Evolutionary conservation across 2,329 filamentous ascomycete genomes (phyloP).

Genomic region (Cladosporium colombiae): DNA sequence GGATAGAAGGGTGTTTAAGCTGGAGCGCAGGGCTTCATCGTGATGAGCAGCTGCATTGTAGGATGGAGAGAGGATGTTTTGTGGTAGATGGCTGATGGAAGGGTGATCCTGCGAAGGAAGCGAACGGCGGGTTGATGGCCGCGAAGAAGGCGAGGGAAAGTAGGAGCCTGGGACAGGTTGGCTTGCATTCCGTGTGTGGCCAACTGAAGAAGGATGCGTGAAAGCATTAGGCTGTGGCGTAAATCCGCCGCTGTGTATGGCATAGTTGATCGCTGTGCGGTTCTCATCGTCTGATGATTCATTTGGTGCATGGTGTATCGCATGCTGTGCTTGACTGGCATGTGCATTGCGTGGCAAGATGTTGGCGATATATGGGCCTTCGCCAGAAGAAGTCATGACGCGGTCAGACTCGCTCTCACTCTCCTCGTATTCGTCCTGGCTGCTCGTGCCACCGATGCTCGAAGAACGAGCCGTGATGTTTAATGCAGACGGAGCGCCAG

Average conservation of each 20-base stretch:
- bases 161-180: constrained; percentile 48
- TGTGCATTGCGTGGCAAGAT: constrained; percentile 15
- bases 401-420: constrained; percentile 87
- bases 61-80: constrained; percentile 70
- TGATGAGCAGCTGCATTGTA: constrained; percentile 74
- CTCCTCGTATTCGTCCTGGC: constrained; percentile 93
- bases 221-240: constrained; percentile 91
- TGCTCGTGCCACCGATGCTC: constrained; percentile 60
- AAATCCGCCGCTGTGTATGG: constrained; percentile 60
- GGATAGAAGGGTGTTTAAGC: constrained; percentile 92
- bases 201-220: constrained; percentile 71
- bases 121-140: constrained; percentile 22
- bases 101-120: not conserved
- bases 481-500: constrained; percentile 44
- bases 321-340: constrained; percentile 31
- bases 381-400: constrained; percentile 64
- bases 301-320: not conserved
- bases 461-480: constrained; percentile 47
- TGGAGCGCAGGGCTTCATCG: constrained; percentile 87
- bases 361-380: constrained; percentile 45
- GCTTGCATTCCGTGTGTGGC: constrained; percentile 51
- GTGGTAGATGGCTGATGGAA: constrained; percentile 53
- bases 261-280: constrained; percentile 74
- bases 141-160: constrained; percentile 38
- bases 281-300: constrained; percentile 66